phyloP scores from a whole-genome alignment of 139 green algal species.

The Chlorella sp. region DNA sequence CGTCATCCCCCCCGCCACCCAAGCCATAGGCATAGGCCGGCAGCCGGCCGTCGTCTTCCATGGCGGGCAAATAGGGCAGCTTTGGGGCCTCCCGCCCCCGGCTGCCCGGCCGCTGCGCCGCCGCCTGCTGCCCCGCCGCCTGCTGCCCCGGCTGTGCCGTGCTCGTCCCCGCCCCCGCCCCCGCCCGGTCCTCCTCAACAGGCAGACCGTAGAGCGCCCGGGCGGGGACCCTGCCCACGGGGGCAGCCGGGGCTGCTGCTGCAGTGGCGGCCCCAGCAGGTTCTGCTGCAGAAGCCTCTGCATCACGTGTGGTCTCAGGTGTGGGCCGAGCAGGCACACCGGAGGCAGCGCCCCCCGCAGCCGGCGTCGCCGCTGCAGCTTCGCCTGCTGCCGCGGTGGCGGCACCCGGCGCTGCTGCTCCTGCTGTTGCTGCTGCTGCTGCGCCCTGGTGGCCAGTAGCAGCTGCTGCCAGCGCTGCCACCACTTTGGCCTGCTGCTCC shows the following conservation, averaged over 20 bases:
- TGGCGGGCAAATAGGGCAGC: slow-evolving; percentile 3
- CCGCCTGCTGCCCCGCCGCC: not conserved
- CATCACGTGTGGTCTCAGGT: not conserved
- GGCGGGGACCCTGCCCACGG: not conserved
- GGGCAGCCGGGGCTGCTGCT: not conserved
- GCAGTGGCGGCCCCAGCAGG: not conserved
- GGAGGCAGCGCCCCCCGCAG: no score
- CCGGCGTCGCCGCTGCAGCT: no score
- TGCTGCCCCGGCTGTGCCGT: not conserved
- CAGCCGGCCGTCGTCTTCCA: slow-evolving; percentile 14
- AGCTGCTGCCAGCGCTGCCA: not conserved
- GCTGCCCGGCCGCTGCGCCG: not conserved
- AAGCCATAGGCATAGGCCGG: not conserved
- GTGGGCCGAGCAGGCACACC: no score
- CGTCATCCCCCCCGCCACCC: no score
- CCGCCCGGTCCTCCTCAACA: not conserved
- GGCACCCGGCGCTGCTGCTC: not conserved
- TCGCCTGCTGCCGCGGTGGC: not conserved
- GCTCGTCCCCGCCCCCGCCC: not conserved
- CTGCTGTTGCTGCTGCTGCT: not conserved
- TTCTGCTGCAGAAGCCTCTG: not conserved
- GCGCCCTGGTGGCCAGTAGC: not conserved
- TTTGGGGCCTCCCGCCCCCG: not conserved
- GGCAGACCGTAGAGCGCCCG: slow-evolving; percentile 12
- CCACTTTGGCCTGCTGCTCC: slow-evolving; percentile 1